Conservation (phyloP, 139 green algal species). For the Eudorina sp. region DNA sequence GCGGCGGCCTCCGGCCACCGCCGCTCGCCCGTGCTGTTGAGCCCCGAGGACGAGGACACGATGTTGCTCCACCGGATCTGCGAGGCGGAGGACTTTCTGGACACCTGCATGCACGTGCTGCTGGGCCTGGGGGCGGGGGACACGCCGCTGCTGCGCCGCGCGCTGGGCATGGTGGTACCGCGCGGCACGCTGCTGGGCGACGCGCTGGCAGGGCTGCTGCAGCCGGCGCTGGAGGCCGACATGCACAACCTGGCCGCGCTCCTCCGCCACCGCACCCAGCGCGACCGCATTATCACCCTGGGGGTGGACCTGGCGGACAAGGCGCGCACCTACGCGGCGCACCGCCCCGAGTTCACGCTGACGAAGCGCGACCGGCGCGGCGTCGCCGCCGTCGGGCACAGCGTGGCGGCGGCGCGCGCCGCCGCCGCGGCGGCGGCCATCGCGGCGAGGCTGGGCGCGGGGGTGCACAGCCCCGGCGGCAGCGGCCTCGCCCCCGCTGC, state of each 20-base stretch:
- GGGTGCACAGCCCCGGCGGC: not conserved
- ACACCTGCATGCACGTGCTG: constrained; percentile 48
- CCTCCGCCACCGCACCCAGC: constrained; percentile 50
- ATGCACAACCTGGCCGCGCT: constrained; percentile 4
- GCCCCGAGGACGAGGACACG: constrained; percentile 36
- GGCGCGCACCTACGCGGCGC: constrained; percentile 26
- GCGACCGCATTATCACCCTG: constrained; percentile 59
- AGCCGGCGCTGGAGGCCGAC: constrained; percentile 41
- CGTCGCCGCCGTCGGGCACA: not conserved
- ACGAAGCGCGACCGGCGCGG: constrained; percentile 24
- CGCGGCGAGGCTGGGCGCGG: not conserved
- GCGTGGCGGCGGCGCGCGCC: not conserved
- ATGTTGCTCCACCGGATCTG: constrained; percentile 52
- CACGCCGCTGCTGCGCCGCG: constrained; percentile 45
- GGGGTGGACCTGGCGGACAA: constrained; percentile 52
- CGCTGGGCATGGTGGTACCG: not conserved
- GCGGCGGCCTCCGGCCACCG: not conserved
- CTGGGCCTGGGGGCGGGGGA: constrained; percentile 49
- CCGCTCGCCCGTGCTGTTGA: not conserved
- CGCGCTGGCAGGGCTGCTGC: constrained; percentile 50
- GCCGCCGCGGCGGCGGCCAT: not conserved
- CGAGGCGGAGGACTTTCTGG: constrained; percentile 63
- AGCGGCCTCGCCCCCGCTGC: not conserved
- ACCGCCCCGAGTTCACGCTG: constrained; percentile 60
- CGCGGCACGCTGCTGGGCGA: constrained; percentile 52